Conservation (phyloP, 2,329 filamentous ascomycete species). For the Calonectria hawksworthii region DNA sequence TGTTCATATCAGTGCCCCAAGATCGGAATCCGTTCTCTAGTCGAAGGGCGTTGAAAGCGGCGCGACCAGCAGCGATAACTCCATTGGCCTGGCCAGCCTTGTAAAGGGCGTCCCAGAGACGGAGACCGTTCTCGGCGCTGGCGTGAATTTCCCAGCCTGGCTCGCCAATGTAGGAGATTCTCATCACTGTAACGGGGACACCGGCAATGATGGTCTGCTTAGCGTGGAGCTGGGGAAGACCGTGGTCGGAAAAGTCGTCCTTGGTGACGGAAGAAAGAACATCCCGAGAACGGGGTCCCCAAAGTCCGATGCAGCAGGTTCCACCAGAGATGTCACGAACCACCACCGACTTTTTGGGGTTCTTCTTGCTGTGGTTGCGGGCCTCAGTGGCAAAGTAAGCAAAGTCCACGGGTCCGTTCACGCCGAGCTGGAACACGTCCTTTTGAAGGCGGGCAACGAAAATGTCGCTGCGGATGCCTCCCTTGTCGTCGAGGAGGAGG, state of each 20-base stretch:
- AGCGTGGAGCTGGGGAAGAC: slow-evolving; percentile 63
- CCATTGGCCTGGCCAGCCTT: slow-evolving; percentile 67
- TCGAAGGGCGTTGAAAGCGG: slow-evolving; percentile 69
- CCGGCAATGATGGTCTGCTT: slow-evolving; percentile 65
- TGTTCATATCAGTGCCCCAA: slow-evolving; percentile 71
- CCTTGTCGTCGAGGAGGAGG: slow-evolving; percentile 66
- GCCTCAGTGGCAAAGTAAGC: slow-evolving; percentile 69
- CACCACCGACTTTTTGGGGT: slow-evolving; percentile 59
- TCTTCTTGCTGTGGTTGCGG: slow-evolving; percentile 57
- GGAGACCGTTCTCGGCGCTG: slow-evolving; percentile 69
- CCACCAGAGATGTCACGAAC: slow-evolving; percentile 72
- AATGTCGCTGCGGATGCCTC: slow-evolving; percentile 69
- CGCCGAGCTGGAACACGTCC: slow-evolving; percentile 67
- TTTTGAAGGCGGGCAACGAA: slow-evolving; percentile 66
- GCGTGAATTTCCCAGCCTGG: slow-evolving; percentile 74
- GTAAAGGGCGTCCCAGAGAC: slow-evolving; percentile 71
- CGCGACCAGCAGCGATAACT: slow-evolving; percentile 70
- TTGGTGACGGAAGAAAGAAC: slow-evolving; percentile 61
- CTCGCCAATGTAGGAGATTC: slow-evolving; percentile 73
- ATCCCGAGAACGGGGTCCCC: slow-evolving; percentile 69
- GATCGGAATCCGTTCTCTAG: slow-evolving; percentile 72
- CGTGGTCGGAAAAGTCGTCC: slow-evolving; percentile 61
- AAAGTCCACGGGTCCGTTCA: slow-evolving; percentile 68
- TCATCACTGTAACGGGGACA: slow-evolving; percentile 68
- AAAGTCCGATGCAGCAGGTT: slow-evolving; percentile 73